Evolutionary conservation across 1,284 basidiomycete genomes (phyloP).

Genomic region (Microbotryum silenes-acaulis): DNA sequence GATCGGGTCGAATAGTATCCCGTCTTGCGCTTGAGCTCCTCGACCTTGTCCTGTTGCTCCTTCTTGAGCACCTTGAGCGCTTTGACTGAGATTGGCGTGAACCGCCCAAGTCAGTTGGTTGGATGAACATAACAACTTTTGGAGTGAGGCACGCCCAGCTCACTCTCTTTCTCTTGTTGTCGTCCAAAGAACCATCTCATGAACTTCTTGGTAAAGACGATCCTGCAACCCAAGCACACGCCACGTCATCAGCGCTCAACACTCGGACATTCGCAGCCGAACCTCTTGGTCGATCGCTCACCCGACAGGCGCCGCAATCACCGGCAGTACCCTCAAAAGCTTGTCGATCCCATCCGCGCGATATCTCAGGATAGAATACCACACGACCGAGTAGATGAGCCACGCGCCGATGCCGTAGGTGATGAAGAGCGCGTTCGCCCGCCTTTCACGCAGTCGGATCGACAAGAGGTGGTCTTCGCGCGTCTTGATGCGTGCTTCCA

Average conservation of each 20-base stretch:
- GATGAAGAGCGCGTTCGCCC: constrained; percentile 70
- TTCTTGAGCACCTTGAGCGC: constrained; percentile 66
- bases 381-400: constrained; percentile 68
- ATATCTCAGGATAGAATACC: constrained; percentile 54
- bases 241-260: not conserved
- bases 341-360: not conserved
- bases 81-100: constrained; percentile 49
- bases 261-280: not conserved
- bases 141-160: constrained; percentile 29
- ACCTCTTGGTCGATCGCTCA: constrained; percentile 44
- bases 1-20: constrained; percentile 88
- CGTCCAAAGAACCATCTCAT: constrained; percentile 80
- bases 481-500: constrained; percentile 46
- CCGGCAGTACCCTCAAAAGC: constrained; percentile 43
- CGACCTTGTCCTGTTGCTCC: constrained; percentile 76
- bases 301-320: constrained; percentile 69
- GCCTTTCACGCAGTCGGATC: constrained; percentile 74
- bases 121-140: not conserved
- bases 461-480: constrained; percentile 72
- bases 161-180: constrained; percentile 78
- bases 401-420: constrained; percentile 72
- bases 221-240: constrained; percentile 46
- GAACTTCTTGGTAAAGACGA: constrained; percentile 71
- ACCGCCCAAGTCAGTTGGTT: not conserved
- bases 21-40: constrained; percentile 95